phyloP scores from a whole-genome alignment of 805 yeast species.

The Komagataella mondaviorum region DNA sequence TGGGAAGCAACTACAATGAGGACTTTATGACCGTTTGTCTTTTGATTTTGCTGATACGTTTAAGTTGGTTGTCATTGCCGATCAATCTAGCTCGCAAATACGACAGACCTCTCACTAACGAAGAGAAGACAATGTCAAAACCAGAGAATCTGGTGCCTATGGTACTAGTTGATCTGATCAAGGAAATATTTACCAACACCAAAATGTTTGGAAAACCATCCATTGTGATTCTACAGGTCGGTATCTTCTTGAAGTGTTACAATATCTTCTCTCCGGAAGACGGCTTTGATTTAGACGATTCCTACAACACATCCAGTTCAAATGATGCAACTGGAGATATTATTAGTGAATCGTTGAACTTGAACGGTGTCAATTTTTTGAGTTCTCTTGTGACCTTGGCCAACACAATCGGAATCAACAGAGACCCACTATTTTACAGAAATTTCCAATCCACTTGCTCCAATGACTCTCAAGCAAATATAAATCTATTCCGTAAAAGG shows the following conservation, averaged over 20 bases:
- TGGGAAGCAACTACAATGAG: conserved; percentile 21
- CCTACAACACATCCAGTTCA: conserved; percentile 16
- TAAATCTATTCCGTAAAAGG: conserved; percentile 17
- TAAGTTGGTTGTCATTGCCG: conserved; percentile 45
- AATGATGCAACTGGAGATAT: conserved; percentile 17
- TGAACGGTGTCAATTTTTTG: conserved; percentile 21
- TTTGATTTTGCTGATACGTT: conserved; percentile 33
- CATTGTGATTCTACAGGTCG: conserved; percentile 43
- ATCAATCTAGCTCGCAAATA: conserved; percentile 20
- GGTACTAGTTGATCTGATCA: conserved; percentile 28
- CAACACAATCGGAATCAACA: conserved; percentile 28
- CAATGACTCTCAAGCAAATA: conserved; percentile 12
- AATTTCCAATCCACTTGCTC: conserved; percentile 14
- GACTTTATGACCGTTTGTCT: conserved; percentile 40
- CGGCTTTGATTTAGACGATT: conserved; percentile 28
- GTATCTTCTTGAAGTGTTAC: conserved; percentile 41
- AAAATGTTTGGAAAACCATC: conserved; percentile 29
- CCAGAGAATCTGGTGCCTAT: conserved; percentile 27
- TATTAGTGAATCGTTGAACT: conserved; percentile 9
- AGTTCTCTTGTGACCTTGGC: conserved; percentile 28
- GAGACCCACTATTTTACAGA: conserved; percentile 31
- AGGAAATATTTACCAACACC: conserved; percentile 27
- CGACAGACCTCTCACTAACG: conserved; percentile 13
- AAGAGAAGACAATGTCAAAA: conserved; percentile 18
- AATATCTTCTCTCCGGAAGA: conserved; percentile 46